Evolutionary conservation across 306 rosid species (phyloP).

Genomic region (Quillaja saponaria): DNA sequence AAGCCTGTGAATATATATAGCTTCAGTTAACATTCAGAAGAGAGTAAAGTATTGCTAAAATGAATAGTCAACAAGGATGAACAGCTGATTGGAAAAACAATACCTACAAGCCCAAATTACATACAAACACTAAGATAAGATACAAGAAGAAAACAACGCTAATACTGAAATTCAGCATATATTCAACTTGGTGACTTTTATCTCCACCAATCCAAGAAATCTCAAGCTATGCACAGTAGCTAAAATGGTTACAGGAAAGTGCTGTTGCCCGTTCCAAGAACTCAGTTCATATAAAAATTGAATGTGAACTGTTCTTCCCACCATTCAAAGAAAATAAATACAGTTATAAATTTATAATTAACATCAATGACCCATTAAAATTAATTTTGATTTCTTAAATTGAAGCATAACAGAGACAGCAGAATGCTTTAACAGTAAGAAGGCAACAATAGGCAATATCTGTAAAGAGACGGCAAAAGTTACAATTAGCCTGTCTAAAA

Average conservation of each 20-base stretch:
- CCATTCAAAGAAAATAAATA: constrained; percentile 15
- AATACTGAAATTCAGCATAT: background rate
- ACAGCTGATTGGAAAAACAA: background rate
- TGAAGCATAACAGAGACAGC: background rate
- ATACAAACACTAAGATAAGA: constrained; percentile 4
- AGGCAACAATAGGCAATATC: constrained; percentile 3
- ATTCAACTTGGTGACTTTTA: constrained; percentile 7
- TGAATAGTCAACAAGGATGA: constrained; percentile 16
- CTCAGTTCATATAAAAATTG: no score
- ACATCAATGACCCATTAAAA: constrained; percentile 1
- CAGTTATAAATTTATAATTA: background rate
- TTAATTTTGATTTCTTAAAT: background rate
- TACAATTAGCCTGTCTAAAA: no score
- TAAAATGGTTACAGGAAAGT: no score
- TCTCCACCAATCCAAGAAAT: constrained; percentile 11
- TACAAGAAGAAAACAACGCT: background rate
- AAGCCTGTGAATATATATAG: constrained; percentile 58
- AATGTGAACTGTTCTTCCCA: background rate
- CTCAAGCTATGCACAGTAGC: background rate
- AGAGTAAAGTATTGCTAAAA: constrained; percentile 1
- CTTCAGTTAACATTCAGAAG: constrained; percentile 10
- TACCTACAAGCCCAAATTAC: constrained; percentile 9
- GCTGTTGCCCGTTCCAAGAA: no score
- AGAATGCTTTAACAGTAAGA: constrained; percentile 1
- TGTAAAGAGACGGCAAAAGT: background rate